Percentiles rank a stretch among this genome's conserved stretches.
phyloP scores from a whole-genome alignment of 176 grass and related monocot genomes.

The Pontederia crassipes region DNA sequence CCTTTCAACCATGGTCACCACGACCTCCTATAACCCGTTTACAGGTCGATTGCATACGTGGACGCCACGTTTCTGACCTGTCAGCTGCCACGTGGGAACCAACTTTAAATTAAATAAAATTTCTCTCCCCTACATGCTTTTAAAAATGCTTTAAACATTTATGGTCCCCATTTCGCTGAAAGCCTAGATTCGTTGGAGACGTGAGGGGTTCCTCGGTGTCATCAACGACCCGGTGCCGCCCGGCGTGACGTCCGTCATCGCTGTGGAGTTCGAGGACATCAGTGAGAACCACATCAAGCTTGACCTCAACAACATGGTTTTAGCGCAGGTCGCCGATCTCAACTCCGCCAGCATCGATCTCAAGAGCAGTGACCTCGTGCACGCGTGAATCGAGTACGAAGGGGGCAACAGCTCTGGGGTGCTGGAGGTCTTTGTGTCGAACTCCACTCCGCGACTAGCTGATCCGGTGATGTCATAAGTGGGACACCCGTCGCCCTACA shows the following conservation, averaged over 20 bases:
- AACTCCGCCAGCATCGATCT: constrained; percentile 34
- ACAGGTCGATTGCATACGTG: too few relatives aligned
- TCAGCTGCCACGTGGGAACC: too few relatives aligned
- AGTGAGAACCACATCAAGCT: constrained; percentile 69
- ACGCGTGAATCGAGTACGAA: constrained; percentile 76
- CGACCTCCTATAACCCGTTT: too few relatives aligned
- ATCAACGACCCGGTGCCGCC: constrained; percentile 7
- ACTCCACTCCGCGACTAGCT: constrained; percentile 28
- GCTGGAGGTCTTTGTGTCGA: constrained; percentile 64
- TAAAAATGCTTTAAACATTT: too few relatives aligned
- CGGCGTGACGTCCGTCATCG: constrained; percentile 19
- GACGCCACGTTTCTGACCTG: too few relatives aligned
- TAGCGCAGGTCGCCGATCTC: constrained; percentile 41
- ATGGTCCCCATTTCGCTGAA: too few relatives aligned
- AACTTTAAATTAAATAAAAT: too few relatives aligned
- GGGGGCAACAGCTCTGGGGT: not conserved
- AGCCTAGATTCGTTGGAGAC: constrained; percentile 53
- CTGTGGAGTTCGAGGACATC: constrained; percentile 59
- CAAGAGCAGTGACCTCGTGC: constrained; percentile 42
- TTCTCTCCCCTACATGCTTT: too few relatives aligned
- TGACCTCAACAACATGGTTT: constrained; percentile 71
- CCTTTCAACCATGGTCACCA: too few relatives aligned
- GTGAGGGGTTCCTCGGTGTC: constrained; percentile 54
- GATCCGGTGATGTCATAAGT: constrained; percentile 47
- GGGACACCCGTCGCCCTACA: too few relatives aligned